Base-by-base conservation (phyloP, 129 eudicot species). In the Rutidosis leptorrhynchoides region DNA sequence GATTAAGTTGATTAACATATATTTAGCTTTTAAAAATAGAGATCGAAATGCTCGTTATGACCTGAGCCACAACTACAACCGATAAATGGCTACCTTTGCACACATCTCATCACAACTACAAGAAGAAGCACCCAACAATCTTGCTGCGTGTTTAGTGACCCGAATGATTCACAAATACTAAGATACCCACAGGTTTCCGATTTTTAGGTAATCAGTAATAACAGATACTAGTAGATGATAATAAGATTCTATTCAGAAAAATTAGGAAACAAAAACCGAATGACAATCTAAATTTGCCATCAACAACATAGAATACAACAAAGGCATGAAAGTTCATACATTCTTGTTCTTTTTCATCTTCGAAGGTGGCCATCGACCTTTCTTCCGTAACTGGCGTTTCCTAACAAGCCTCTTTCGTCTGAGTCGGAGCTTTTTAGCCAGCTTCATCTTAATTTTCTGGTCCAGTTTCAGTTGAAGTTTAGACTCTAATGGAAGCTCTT, bases 351-450 rank as follows among this genome's bases (percentile, higher is more conserved):
- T 83, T 87, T 89, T 94, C 99, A 94, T 68, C 88, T 94, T 94
- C 28, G 99, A 94, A 77, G 99, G 99, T 26, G 97, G 99, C 99
- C 97, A 94, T 68, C 99, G 74, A 5, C 99, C 97, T 79, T 86
- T 94, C 90, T 94, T 94, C 86, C 99, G 84, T 82, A 94, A 72
- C 6, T 70, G 89, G 55, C 99, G 85, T 62, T 94, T 94, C 82
- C 86, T 78, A 54, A 94, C 95, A 22, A 94, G 97, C 66, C 91
- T 77, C 77, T 94, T 94, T 52, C 99, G 83, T 71, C 90, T 67
- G 7, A 89, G 86, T 67, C 99, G 82, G 35, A 86, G 63, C 83
- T 89, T 94, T 80, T 94, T 94, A 3, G 90, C 95, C 74, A 86
- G 19, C 75, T 89, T 94, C 99, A 89, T 85, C 67, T 64, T 86